Evolutionary conservation across 192 early-diverging fungal species (phyloP), one percentile per base, ranked within the genome.

Genomic region (Umbelopsis vinacea): DNA sequence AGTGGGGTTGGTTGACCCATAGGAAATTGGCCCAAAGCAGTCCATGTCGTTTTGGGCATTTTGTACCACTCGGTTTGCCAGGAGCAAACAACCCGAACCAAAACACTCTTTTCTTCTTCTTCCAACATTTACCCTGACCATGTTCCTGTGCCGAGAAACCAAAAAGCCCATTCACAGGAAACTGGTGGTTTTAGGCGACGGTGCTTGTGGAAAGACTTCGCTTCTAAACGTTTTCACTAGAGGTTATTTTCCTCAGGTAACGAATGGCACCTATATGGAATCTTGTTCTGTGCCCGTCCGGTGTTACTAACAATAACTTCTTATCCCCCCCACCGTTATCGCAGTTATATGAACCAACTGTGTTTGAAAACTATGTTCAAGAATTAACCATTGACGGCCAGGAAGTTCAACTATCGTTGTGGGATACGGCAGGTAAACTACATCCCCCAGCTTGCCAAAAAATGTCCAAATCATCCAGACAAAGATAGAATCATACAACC

Each of bases 351-450:
- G 81, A 83, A 45, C 81, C 81, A 48, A 80, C 81, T 8, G 76
- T 83, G 1, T 83, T 83, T 48, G 78, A 83, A 53, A 80, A 80
- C 33, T 77, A 80, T 70, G 72, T 77, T 24, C 71, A 74, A 47
- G 81, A 79, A 23, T 67, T 79, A 23, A 73, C 52, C 21, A 57
- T 83, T n/a, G 78, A 79, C 40, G 74, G 74, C n/a, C 69, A 74
- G 66, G 53, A 70, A 3, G 45, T 83, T 19, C 75, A 74, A 75
- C 48, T 83, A 35, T 83, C 76, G 3, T 54, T 83, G 21, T 79
- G 75, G 75, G 81, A 83, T 63, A 83, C 81, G 21, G 78, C 78
- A 48, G 76, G 80, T 82, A 77, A 40, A n/a, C n/a, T n/a, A n/a
- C n/a, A n/a, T n/a, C n/a, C n/a, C n/a, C n/a, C n/a, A n/a, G n/a